Percentiles rank a stretch among this genome's conserved stretches.
These are phyloP conservation scores for Saccharomycopsis microspora DNA, from an alignment of 805 yeast species.

Conservation along the genomic window DNA sequence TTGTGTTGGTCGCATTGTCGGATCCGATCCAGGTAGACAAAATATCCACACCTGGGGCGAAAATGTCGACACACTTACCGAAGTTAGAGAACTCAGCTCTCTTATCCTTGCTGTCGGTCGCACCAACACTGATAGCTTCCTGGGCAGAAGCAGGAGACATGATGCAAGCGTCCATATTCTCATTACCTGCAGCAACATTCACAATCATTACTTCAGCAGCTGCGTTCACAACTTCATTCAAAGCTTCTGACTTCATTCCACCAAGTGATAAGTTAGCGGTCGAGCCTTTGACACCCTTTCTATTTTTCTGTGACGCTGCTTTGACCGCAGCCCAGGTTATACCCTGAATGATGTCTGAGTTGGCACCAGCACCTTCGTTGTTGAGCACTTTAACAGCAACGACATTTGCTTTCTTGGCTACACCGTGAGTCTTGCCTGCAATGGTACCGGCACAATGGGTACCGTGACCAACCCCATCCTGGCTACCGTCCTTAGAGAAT, in stretches of 20 bases:
- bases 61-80: constrained; percentile 41
- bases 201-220: constrained; percentile 43
- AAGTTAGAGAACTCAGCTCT: constrained; percentile 43
- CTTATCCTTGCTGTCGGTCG: constrained; percentile 32
- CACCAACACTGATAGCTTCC: constrained; percentile 40
- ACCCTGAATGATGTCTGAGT: constrained; percentile 77
- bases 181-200: constrained; percentile 57
- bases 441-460: constrained; percentile 61
- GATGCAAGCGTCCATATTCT: constrained; percentile 47
- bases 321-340: constrained; percentile 72
- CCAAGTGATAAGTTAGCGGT: constrained; percentile 79
- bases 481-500: constrained; percentile 36
- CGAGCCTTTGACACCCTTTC: constrained; percentile 68
- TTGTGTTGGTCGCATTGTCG: constrained; percentile 33
- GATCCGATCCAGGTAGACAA: constrained; percentile 46
- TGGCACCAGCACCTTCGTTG: constrained; percentile 71
- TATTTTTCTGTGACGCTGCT: constrained; percentile 42
- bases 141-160: constrained; percentile 52
- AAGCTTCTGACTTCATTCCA: constrained; percentile 44
- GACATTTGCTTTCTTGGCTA: constrained; percentile 67
- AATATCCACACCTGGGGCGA: constrained; percentile 46
- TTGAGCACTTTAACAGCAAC: constrained; percentile 80
- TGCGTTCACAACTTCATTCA: constrained; percentile 48
- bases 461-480: constrained; percentile 53
- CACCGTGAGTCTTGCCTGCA: constrained; percentile 45